Evolutionary conservation across 2,329 filamentous ascomycete species (phyloP).

Genomic region (Fonsecaea erecta): DNA sequence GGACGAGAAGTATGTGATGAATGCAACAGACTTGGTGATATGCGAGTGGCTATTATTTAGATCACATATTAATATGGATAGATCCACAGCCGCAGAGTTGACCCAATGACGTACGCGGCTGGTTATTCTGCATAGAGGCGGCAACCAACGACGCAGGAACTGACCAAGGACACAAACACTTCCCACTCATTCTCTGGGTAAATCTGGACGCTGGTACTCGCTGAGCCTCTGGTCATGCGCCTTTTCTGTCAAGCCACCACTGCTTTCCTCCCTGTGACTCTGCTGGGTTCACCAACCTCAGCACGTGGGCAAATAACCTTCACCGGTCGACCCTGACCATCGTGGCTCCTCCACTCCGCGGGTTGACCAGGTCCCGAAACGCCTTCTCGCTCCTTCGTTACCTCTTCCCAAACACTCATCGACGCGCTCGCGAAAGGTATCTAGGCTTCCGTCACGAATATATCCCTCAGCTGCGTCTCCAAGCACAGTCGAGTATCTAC

Average conservation of each 20-base stretch:
- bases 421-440: slow-evolving; percentile 68
- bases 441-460: slow-evolving; percentile 75
- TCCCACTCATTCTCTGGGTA: background rate
- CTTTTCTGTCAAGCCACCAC: background rate
- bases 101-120: background rate
- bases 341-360: slow-evolving; percentile 31
- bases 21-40: background rate
- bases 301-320: background rate
- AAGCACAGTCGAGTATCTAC: slow-evolving; percentile 77
- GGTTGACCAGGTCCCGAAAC: slow-evolving; percentile 28
- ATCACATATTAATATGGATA: background rate
- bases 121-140: background rate
- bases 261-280: background rate
- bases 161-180: background rate
- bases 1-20: background rate
- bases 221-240: background rate
- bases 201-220: background rate
- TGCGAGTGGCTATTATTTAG: background rate
- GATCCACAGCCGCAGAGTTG: background rate
- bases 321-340: slow-evolving; percentile 3
- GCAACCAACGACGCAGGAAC: background rate
- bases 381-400: slow-evolving; percentile 61
- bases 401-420: slow-evolving; percentile 69
- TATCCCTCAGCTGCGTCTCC: slow-evolving; percentile 71
- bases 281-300: background rate